Conservation (phyloP, 306 rosid genomes). For the Clitoria ternatea region DNA sequence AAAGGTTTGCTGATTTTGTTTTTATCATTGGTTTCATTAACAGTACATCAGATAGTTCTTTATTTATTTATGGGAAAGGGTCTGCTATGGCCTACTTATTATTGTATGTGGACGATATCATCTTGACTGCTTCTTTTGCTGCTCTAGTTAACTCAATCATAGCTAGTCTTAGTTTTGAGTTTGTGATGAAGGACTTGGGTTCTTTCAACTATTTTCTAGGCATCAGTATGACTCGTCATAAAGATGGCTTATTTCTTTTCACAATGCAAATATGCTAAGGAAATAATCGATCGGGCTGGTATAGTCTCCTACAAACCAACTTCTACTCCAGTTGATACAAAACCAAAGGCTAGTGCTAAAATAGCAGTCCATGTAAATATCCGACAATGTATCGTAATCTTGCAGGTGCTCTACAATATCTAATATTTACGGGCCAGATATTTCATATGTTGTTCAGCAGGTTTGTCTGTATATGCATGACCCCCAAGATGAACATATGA, state of each 20-base stretch:
- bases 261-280: background rate
- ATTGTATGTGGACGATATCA: no score
- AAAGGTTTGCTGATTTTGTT: background rate
- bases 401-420: no score
- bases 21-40: background rate
- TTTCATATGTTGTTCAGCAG: no score
- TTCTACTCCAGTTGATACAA: background rate
- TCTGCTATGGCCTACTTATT: background rate
- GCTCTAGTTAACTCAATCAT: background rate
- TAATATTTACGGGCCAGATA: no score
- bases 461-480: background rate
- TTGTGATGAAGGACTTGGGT: background rate
- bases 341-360: background rate
- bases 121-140: background rate
- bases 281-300: background rate
- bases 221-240: background rate
- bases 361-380: background rate
- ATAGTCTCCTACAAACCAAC: background rate
- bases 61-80: background rate
- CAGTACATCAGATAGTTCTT: background rate
- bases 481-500: background rate
- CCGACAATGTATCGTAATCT: no score
- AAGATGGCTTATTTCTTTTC: background rate
- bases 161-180: background rate
- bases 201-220: background rate